phyloP scores from a whole-genome alignment of 1,284 basidiomycete species.

The Trichosporon sp. region DNA sequence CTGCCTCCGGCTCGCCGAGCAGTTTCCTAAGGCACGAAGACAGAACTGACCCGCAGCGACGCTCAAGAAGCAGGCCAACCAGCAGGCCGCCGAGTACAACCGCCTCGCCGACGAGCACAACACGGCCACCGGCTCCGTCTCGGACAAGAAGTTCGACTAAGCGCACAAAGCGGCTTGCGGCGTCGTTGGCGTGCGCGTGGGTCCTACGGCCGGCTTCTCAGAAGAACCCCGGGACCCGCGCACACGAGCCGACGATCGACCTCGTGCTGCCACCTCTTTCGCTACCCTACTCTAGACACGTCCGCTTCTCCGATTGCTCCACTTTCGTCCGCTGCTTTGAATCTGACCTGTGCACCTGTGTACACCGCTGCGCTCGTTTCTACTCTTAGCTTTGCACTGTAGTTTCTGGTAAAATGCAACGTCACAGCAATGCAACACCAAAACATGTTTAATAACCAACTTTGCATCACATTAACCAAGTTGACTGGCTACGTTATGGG shows the following conservation, averaged over 20 bases:
- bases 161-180: too few relatives aligned
- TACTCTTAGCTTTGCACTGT: too few relatives aligned
- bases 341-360: too few relatives aligned
- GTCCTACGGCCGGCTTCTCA: too few relatives aligned
- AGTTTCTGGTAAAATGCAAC: too few relatives aligned
- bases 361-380: too few relatives aligned
- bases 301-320: too few relatives aligned
- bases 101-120: conserved; percentile 73
- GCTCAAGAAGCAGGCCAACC: conserved; percentile 74
- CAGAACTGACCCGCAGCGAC: conserved; percentile 55
- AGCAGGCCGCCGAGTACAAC: conserved; percentile 74
- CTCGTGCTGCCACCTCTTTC: neutral
- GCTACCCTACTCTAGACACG: neutral
- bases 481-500: neutral
- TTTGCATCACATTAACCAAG: conserved; percentile 2
- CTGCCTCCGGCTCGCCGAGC: too few relatives aligned
- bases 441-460: neutral
- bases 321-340: too few relatives aligned
- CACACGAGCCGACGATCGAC: too few relatives aligned
- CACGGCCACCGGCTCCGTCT: conserved; percentile 59
- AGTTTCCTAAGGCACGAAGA: neutral
- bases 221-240: too few relatives aligned
- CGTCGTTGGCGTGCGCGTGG: neutral
- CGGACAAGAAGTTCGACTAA: conserved; percentile 53
- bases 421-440: neutral